A percentile compares a stretch with the other conserved stretches of the same genome.
These are phyloP conservation scores for Apophysomyces elegans DNA, from an alignment of 371 early-diverging fungal genomes.

Conservation along the genomic window DNA sequence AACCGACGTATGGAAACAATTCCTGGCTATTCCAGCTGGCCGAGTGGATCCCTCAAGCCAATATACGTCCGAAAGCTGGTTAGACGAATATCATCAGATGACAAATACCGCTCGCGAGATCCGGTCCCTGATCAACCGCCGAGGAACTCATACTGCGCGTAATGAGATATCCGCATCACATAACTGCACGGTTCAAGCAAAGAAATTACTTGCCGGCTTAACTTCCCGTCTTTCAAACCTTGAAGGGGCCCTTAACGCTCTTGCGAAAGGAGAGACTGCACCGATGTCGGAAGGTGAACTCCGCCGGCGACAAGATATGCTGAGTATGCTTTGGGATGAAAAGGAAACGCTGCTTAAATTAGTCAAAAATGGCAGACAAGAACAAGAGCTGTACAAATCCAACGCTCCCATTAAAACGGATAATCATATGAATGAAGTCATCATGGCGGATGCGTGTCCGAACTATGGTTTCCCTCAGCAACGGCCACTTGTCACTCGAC, in stretches of 20 bases:
- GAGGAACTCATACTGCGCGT: constrained; percentile 67
- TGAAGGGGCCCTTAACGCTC: constrained; percentile 52
- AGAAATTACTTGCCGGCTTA: constrained; percentile 63
- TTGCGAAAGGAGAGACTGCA: constrained; percentile 48
- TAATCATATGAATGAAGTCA: neutral
- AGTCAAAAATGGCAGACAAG: constrained; percentile 53
- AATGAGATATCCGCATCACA: constrained; percentile 78
- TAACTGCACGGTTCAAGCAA: constrained; percentile 75
- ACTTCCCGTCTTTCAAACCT: constrained; percentile 54
- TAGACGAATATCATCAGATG: constrained; percentile 72
- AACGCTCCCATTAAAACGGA: constrained; percentile 16
- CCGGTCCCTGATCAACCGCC: constrained; percentile 67
- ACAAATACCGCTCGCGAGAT: constrained; percentile 69
- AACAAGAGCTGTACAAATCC: constrained; percentile 32
- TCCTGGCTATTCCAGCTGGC: constrained; percentile 68
- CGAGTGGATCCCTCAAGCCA: constrained; percentile 32
- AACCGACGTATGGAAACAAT: constrained; percentile 73
- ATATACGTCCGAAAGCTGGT: constrained; percentile 77
- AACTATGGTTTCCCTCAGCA: constrained; percentile 35
- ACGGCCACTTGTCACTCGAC: constrained; percentile 1
- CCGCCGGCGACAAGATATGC: constrained; percentile 74
- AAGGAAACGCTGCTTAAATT: constrained; percentile 58
- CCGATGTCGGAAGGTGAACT: constrained; percentile 69
- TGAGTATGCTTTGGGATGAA: constrained; percentile 70
- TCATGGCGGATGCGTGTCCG: neutral